phyloP scores from a whole-genome alignment of 345 rosid species.

The Noccaea caerulescens region DNA sequence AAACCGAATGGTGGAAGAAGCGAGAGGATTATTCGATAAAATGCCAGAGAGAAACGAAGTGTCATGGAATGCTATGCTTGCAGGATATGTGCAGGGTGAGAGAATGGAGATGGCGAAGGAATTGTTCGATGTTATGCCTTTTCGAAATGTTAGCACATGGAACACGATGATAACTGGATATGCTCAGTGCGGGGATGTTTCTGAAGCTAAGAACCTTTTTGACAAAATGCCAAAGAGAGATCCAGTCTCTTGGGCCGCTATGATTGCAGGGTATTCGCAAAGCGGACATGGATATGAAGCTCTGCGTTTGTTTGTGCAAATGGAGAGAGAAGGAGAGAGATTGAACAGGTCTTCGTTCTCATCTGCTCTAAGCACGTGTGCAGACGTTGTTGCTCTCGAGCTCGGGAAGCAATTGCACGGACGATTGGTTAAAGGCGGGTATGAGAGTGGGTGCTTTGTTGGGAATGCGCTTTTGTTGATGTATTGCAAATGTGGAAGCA shows the following conservation, averaged over 20 bases:
- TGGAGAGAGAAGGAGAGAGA: conserved; percentile 69
- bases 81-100: conserved; percentile 64
- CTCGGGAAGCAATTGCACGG: conserved; percentile 73
- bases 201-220: conserved; percentile 54
- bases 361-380: conserved; percentile 65
- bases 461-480: conserved; percentile 74
- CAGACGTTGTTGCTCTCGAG: conserved; percentile 65
- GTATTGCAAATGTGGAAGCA: conserved; percentile 78
- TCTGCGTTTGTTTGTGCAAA: conserved; percentile 51
- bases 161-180: conserved; percentile 74
- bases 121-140: conserved; percentile 64
- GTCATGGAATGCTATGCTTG: conserved; percentile 79
- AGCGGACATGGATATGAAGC: conserved; percentile 59
- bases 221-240: conserved; percentile 62
- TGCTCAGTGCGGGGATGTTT: conserved; percentile 55
- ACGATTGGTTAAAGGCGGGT: conserved; percentile 66
- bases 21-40: conserved; percentile 53
- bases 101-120: conserved; percentile 62
- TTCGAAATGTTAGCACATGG: conserved; percentile 60
- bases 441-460: conserved; percentile 60
- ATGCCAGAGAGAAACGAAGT: conserved; percentile 64
- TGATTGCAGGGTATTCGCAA: conserved; percentile 74
- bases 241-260: conserved; percentile 75
- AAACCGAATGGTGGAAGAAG: conserved; percentile 59
- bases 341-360: conserved; percentile 66